Evolutionary conservation across 768 basidiomycete genomes (phyloP), one percentile per base, ranked within the genome.

Genomic region (Pleurotus salmoneostramineus): DNA sequence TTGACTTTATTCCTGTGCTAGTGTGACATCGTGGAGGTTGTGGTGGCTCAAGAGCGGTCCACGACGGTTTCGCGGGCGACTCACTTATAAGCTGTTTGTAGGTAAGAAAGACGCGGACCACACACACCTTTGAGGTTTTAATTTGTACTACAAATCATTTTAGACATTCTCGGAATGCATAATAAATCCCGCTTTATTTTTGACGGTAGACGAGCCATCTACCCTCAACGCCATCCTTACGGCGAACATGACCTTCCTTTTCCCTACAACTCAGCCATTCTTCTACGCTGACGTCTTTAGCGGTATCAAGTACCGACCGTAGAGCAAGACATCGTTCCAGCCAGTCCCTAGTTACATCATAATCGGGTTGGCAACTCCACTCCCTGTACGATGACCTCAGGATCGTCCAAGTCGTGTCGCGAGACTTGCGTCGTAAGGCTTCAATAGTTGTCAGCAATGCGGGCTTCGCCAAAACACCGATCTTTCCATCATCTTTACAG

Each of bases 361-460:
- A 65, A 1, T 70, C 68, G 21, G 71, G 66, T 59, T 73, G 71
- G 59, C 75, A 79, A 33, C 72, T 71, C 14, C 89, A 56, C 63
- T 90, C 89, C 46, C 86, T 76, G 66, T 91, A 90, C 0, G 82
- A 82, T 17, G 78, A 73, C 33, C 87, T 82, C 45, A 91, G 63
- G 12, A 88, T 69, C 0, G 50, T 65, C 89, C 89, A 91, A 2
- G 82, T 71, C n/a, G 72, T 79, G 15, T 75, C 73, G 34, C 84
- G 76, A 5, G 76, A 76, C 67, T 81, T 84, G 2, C 58, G 65
- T 12, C 83, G 78, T 36, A 90, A 65, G 3, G 69, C 69, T 17
- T 79, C 75, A 7, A 86, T 64, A 1, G 85, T 72, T 12, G 63
- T 63, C 32, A 65, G 68, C 4, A 88, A 52, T 6, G 87, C 83